Conservation (phyloP, 768 basidiomycete species). For the Cystoderma amianthinum region DNA sequence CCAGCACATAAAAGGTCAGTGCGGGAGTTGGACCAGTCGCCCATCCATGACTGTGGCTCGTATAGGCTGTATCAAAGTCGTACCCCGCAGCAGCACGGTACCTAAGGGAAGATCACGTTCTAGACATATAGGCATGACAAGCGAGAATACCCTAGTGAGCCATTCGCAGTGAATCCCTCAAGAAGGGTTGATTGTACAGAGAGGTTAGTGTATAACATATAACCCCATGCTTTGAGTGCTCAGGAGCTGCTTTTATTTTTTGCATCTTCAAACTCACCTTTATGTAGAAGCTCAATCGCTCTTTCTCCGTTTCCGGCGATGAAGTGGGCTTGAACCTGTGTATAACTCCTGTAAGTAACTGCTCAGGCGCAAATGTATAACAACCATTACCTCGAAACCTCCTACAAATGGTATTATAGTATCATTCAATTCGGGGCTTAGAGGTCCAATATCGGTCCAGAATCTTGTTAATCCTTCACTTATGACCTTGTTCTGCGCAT, state of each 20-base stretch:
- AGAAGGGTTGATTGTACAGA: constrained; percentile 32
- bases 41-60: constrained; percentile 43
- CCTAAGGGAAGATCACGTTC: constrained; percentile 9
- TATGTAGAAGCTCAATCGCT: constrained; percentile 36
- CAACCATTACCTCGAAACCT: constrained; percentile 33
- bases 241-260: not conserved
- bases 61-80: constrained; percentile 37
- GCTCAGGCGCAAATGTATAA: not conserved
- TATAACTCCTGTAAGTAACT: not conserved
- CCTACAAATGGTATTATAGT: constrained; percentile 48
- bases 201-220: constrained; percentile 40
- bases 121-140: not conserved
- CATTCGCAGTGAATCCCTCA: constrained; percentile 41
- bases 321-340: constrained; percentile 43
- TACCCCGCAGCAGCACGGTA: constrained; percentile 40
- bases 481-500: constrained; percentile 30
- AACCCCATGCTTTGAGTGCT: constrained; percentile 40
- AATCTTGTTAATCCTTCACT: constrained; percentile 36
- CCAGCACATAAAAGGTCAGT: constrained; percentile 39
- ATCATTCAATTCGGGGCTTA: constrained; percentile 43
- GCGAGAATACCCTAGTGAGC: constrained; percentile 34
- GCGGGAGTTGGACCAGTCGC: constrained; percentile 41
- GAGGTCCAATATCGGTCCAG: constrained; percentile 41
- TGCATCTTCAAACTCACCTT: no score
- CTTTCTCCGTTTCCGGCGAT: constrained; percentile 34